These are phyloP conservation scores for Sordariomycetes sp. DNA, from an alignment of 2,329 filamentous ascomycete genomes.

Conservation along the genomic window DNA sequence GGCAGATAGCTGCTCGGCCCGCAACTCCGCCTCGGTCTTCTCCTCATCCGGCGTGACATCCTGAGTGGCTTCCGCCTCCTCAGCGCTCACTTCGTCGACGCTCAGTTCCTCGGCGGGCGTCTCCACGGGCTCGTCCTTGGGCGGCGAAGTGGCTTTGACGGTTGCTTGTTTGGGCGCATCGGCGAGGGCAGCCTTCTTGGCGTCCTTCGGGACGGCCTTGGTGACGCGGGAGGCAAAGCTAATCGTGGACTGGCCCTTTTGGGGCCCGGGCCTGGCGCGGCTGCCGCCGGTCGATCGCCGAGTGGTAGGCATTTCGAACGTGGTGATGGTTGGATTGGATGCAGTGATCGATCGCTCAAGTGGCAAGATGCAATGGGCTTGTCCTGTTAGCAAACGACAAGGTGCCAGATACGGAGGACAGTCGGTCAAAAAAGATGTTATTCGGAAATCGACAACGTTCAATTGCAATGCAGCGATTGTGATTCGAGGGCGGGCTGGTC, in stretches of 20 bases:
- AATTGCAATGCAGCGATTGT: not conserved
- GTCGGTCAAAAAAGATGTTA: no score
- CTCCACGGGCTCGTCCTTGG: slow-evolving; percentile 9
- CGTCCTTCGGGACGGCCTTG: slow-evolving; percentile 36
- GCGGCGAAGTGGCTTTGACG: not conserved
- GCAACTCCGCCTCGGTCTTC: slow-evolving; percentile 40
- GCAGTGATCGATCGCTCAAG: not conserved
- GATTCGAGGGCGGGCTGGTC: not conserved
- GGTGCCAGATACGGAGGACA: no score
- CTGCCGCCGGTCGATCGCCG: slow-evolving; percentile 33
- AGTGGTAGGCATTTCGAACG: slow-evolving; percentile 34
- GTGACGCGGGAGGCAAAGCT: slow-evolving; percentile 48
- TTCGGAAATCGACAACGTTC: no score
- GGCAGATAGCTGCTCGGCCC: slow-evolving; percentile 55
- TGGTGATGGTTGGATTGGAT: not conserved
- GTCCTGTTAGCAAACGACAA: no score
- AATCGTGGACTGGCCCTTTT: slow-evolving; percentile 42
- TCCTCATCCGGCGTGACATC: slow-evolving; percentile 15
- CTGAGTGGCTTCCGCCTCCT: slow-evolving; percentile 12
- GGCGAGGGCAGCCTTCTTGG: slow-evolving; percentile 30
- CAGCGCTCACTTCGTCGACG: slow-evolving; percentile 12
- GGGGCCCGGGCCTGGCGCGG: slow-evolving; percentile 21
- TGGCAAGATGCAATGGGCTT: not conserved
- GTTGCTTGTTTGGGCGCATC: slow-evolving; percentile 22
- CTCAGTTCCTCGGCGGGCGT: slow-evolving; percentile 11